Base-by-base conservation (phyloP, 768 basidiomycete genomes). In the Serendipita sp. region DNA sequence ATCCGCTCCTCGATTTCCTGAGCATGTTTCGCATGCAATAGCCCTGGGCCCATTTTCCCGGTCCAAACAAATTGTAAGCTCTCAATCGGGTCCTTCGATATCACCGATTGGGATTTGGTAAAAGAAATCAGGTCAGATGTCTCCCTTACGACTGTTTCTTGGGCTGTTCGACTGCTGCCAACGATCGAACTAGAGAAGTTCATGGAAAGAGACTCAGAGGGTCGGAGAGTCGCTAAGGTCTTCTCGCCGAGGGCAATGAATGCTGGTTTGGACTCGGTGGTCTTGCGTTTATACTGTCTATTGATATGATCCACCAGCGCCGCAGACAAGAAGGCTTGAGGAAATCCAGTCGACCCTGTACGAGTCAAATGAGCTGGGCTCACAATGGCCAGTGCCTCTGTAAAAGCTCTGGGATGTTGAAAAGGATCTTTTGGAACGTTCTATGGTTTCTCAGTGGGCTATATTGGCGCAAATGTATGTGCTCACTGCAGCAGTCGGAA, bases 371-470 rank as follows among this genome's bases (percentile, higher is more conserved):
- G 55, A 11, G 23, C 55, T 27, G 55, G 55, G 34, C 55, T 60
- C 16, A 34, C 55, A n/a, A 2, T 11, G 0, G 72, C 68, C 3
- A 91, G 74, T 1, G 80, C 79, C 29, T 74, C 72, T 23, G 79
- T 69, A 66, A 91, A 86, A 6, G 74, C 74, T 44, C 79, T 71
- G 0, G 87, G 86, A 64, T 88, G 80, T 50, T 87, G 74, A 69
- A 92, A 90, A 0, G 90, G 89, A 71, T 91, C 90, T 71, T 84
- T 85, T 1, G 88, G 85, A 43, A 84, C 74, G 36, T 71, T 67
- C 68, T 77, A 68, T 62, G 48, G 27, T 33, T 18, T 33, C 18
- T 33, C 18, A 52, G 31, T 23, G 64, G 23, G 65, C 62, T 48
- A 52, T 72, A 13, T 18, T 29, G 34, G 62, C 3, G 31, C 64